Evolutionary conservation across 2,329 filamentous ascomycete species (phyloP), one percentile per base, ranked within the genome.

Genomic region (Cladorrhinum sp.): DNA sequence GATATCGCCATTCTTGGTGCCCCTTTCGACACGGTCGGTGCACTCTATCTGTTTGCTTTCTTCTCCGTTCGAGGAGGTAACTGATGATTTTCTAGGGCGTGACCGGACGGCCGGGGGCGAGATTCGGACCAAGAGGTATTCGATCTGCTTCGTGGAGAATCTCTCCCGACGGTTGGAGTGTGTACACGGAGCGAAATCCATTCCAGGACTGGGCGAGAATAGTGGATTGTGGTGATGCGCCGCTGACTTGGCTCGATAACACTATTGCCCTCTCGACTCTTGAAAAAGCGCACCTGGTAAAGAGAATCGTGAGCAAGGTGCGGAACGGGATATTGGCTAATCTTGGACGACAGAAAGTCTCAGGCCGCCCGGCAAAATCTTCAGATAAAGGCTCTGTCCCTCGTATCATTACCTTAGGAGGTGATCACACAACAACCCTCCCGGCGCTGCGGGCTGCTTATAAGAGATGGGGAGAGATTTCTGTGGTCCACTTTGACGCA

Each of bases 181-280:
- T 72, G 21, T 72, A 70, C 57, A 70, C 69, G 10, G 46, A 48
- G 30, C 48, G 49, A 26, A 59, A 62, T 20, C 39, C 52, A 36
- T 59, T 62, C 56, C 21, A 56, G n/a, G 26, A 28, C 26, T 58
- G 59, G 49, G 61, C 59, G 12, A 62, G 77, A 14, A 80, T 94
- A 52, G 80, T 91, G 39, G 90, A 94, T 75, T 93, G 90, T 69
- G 91, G 91, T 30, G 90, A 94, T 67, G 90, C 91, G 59, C 88
- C 88, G 1, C 79, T 92, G 62, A 91, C 88, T 0, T 89, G 88
- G 10, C 87, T 93, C 65, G 90, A 94, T 74, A 94, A 93, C 71
- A 84, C 79, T 0, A 76, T 92, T 0, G 90, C 91, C 0, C 76
- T 93, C 59, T 81, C 82, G 14, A 90, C 93, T 72, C 89, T 94